Conservation (phyloP, 768 basidiomycete species). For the Coprinopsis marcescibilis region DNA sequence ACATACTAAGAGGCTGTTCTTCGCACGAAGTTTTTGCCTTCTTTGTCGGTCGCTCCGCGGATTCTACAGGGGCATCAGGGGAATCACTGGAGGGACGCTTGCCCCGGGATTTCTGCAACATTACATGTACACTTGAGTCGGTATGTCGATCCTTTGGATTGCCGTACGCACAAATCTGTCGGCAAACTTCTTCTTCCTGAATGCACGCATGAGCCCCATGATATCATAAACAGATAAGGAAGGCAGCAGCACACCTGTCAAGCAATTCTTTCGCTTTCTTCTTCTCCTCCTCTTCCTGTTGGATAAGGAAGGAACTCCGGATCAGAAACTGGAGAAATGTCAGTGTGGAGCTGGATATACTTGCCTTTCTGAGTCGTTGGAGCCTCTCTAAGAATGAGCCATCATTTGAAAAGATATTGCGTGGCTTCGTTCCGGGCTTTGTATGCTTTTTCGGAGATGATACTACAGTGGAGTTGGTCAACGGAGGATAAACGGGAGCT, state of each 20-base stretch:
- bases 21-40: neutral
- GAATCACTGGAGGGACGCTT: slow-evolving; percentile 35
- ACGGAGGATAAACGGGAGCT: neutral
- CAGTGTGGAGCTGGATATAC: slow-evolving; percentile 11
- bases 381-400: slow-evolving; percentile 65
- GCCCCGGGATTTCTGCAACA: slow-evolving; percentile 57
- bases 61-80: slow-evolving; percentile 1
- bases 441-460: neutral
- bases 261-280: slow-evolving; percentile 47
- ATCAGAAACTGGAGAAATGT: neutral
- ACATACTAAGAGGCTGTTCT: slow-evolving; percentile 2
- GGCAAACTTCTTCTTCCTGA: slow-evolving; percentile 56
- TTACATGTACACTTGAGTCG: too few relatives aligned
- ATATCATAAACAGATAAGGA: slow-evolving; percentile 5
- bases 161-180: slow-evolving; percentile 49
- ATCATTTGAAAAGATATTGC: slow-evolving; percentile 63
- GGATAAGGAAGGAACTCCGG: neutral
- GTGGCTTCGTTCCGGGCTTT: slow-evolving; percentile 34
- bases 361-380: slow-evolving; percentile 51
- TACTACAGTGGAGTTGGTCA: slow-evolving; percentile 1
- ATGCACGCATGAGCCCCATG: slow-evolving; percentile 6
- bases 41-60: slow-evolving; percentile 1
- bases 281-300: slow-evolving; percentile 55
- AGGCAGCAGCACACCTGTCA: slow-evolving; percentile 44
- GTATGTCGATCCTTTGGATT: too few relatives aligned